Percentiles rank a stretch among this genome's conserved stretches.
phyloP scores from a whole-genome alignment of 2,329 filamentous ascomycete species.

The Aspergillus spinulosporus region DNA sequence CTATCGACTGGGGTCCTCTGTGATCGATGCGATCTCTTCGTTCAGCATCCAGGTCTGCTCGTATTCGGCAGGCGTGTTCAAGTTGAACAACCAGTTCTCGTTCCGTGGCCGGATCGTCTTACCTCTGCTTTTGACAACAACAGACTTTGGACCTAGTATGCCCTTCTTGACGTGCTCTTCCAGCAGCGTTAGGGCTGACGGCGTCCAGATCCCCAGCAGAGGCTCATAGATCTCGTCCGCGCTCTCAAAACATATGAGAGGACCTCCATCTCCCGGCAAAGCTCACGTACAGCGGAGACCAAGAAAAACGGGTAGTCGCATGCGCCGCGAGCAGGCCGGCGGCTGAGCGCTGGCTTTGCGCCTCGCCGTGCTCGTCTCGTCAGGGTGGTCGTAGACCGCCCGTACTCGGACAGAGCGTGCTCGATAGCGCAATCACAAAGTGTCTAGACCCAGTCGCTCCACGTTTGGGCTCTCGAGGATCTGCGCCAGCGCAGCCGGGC shows the following conservation, averaged over 20 bases:
- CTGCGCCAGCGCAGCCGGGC: not conserved
- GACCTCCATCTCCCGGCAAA: slow-evolving; percentile 26
- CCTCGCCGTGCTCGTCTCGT: not conserved
- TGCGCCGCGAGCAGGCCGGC: slow-evolving; percentile 36
- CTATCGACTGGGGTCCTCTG: not conserved
- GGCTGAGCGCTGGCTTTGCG: slow-evolving; percentile 24
- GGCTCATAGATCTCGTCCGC: slow-evolving; percentile 34
- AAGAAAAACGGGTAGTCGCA: slow-evolving; percentile 37
- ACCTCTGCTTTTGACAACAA: slow-evolving; percentile 22
- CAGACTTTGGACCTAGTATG: slow-evolving; percentile 20
- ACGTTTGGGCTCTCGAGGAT: not conserved
- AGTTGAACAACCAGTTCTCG: slow-evolving; percentile 25
- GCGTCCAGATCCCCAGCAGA: slow-evolving; percentile 39
- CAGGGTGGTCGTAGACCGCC: slow-evolving; percentile 1
- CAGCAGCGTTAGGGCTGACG: slow-evolving; percentile 30
- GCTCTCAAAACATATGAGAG: slow-evolving; percentile 40
- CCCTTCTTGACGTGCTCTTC: slow-evolving; percentile 21
- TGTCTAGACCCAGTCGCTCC: not conserved
- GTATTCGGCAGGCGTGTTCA: slow-evolving; percentile 45
- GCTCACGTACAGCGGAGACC: slow-evolving; percentile 25
- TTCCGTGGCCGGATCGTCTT: slow-evolving; percentile 15
- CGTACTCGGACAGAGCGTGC: not conserved
- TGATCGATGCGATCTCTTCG: slow-evolving; percentile 29
- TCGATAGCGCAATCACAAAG: not conserved
- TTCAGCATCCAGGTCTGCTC: slow-evolving; percentile 33